Evolutionary conservation across 2,329 filamentous ascomycete genomes (phyloP).

Genomic region (Leptographium lundbergii): DNA sequence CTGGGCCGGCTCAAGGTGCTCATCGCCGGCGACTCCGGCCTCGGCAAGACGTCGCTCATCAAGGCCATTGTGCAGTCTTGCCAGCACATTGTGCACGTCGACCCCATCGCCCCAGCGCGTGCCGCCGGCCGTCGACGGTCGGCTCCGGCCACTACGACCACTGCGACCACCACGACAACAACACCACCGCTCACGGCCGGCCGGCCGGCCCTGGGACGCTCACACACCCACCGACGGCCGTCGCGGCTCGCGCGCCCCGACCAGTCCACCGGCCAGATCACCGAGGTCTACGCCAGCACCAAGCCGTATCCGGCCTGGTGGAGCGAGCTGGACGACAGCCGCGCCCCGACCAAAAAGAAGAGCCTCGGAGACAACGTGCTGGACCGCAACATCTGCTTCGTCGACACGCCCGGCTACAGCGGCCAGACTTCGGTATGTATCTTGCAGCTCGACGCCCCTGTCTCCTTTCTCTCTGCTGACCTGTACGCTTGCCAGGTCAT

Average conservation of each 20-base stretch:
- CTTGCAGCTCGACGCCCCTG: background rate
- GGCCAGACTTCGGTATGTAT: constrained; percentile 37
- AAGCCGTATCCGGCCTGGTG: constrained; percentile 84
- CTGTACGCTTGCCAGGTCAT: constrained; percentile 26
- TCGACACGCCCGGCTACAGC: constrained; percentile 64
- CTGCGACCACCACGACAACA: constrained; percentile 3
- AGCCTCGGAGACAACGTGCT: constrained; percentile 66
- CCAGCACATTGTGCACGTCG: constrained; percentile 88
- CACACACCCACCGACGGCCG: constrained; percentile 9
- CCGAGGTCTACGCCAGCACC: constrained; percentile 67
- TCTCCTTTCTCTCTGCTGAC: constrained; percentile 5
- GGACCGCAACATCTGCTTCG: constrained; percentile 86
- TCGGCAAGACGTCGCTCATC: constrained; percentile 83
- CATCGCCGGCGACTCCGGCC: constrained; percentile 63
- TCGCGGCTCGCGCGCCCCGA: constrained; percentile 8
- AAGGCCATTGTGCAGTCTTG: constrained; percentile 77
- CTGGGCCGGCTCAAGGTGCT: constrained; percentile 85
- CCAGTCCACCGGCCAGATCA: constrained; percentile 30
- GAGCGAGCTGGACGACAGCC: constrained; percentile 60
- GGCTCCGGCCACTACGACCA: constrained; percentile 7
- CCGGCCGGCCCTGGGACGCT: background rate
- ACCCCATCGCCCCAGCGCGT: constrained; percentile 32
- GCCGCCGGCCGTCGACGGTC: constrained; percentile 9
- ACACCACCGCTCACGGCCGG: too few species aligned
- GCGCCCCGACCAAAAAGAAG: constrained; percentile 45